phyloP scores from a whole-genome alignment of 768 basidiomycete genomes.

The Favolaschia claudopus region DNA sequence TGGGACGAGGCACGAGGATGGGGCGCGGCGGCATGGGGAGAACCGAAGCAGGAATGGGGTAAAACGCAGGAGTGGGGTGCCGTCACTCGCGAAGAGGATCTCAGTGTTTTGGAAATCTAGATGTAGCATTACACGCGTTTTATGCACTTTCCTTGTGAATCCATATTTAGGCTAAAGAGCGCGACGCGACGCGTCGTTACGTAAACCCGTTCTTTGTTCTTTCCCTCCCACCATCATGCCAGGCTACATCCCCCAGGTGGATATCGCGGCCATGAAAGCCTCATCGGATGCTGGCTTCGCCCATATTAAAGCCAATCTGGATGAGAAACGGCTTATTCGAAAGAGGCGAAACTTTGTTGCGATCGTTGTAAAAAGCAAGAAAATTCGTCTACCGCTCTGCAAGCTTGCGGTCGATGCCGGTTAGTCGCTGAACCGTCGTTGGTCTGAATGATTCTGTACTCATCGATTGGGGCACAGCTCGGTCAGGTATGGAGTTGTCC shows the following conservation, averaged over 20 bases:
- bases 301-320: constrained; percentile 1
- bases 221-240: neutral
- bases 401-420: constrained; percentile 21
- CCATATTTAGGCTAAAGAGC: too few relatives aligned
- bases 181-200: constrained; percentile 13
- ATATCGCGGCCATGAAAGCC: neutral
- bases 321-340: constrained; percentile 13
- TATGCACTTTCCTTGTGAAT: too few relatives aligned
- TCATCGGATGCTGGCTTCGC: neutral
- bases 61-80: too few relatives aligned
- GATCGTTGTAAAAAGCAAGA: constrained; percentile 15
- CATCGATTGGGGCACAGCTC: neutral
- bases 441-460: neutral
- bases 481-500: constrained; percentile 6
- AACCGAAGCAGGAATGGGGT: neutral
- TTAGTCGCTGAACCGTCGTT: neutral
- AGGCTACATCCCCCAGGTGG: neutral
- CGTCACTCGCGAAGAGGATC: neutral
- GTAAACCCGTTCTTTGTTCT: neutral
- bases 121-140: too few relatives aligned
- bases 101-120: too few relatives aligned
- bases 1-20: neutral
- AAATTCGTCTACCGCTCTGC: constrained; percentile 3
- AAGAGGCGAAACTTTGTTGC: constrained; percentile 14
- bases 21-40: neutral